A percentile compares a stretch with the other conserved stretches of the same genome.
phyloP scores from a whole-genome alignment of 129 eudicot species.

The Flaveria brownii region DNA sequence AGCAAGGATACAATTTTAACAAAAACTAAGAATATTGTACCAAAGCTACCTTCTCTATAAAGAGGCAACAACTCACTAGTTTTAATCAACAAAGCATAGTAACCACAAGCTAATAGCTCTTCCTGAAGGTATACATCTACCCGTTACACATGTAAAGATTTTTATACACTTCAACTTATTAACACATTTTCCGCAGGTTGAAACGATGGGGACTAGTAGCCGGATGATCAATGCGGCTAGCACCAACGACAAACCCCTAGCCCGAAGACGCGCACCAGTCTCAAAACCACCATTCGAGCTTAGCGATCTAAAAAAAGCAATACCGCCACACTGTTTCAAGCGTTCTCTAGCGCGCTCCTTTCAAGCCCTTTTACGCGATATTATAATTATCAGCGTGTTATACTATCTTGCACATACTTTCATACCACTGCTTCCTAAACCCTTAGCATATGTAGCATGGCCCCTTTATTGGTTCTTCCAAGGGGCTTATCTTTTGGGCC shows the following conservation, averaged over 20 bases:
- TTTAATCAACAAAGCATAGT: too few species aligned
- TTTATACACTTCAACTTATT: too few species aligned
- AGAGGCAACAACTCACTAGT: too few species aligned
- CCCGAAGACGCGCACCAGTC: conserved; percentile 31
- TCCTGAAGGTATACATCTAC: too few species aligned
- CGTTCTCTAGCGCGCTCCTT: conserved; percentile 34
- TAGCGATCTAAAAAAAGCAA: conserved; percentile 39
- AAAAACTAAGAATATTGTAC: too few species aligned
- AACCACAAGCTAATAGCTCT: too few species aligned
- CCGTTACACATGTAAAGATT: too few species aligned
- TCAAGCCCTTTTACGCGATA: conserved; percentile 28
- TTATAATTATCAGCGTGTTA: conserved; percentile 14
- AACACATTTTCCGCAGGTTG: too few species aligned
- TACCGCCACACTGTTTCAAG: conserved; percentile 44
- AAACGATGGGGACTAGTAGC: conserved; percentile 27
- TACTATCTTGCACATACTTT: conserved; percentile 34
- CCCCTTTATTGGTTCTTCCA: conserved; percentile 40
- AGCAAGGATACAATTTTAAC: too few species aligned
- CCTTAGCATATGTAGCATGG: conserved; percentile 38
- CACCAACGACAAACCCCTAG: conserved; percentile 8
- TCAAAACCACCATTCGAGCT: conserved; percentile 37
- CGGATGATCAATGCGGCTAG: conserved; percentile 6
- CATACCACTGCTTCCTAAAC: conserved; percentile 30
- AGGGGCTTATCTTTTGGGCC: conserved; percentile 35
- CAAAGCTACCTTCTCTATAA: too few species aligned